Evolutionary conservation across 306 rosid species (phyloP), one percentile per base, ranked within the genome.

Genomic region (Quercus robur): DNA sequence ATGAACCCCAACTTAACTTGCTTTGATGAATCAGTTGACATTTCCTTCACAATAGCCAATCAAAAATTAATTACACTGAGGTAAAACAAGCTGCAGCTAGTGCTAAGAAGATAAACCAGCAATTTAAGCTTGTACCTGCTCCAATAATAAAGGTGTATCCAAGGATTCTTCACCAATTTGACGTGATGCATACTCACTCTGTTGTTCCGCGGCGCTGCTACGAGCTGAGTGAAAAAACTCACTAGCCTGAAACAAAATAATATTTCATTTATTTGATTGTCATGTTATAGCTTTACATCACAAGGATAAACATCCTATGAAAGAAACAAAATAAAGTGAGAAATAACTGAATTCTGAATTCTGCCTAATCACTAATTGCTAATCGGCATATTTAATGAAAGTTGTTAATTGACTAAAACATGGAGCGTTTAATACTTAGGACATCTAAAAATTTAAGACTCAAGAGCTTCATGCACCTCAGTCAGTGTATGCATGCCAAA

Each of bases 141-240:
- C 97, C 81, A 69, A 75, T 76, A 93, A 76, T 74, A 93, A 75
- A 57, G 96, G 96, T 31, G 82, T 81, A 66, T 93, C 91, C 85
- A 93, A 70, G 70, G 91, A 86, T 52, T 84, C 97, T 78, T 83
- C 97, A 85, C 88, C 78, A 49, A 18, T 66, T 0, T 46, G 70
- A 35, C 78, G 83, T 59, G 96, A 84, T 79, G 85, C 96, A 68
- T 70, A 62, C 83, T 93, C 96, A 81, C 96, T 91, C 81, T 89
- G 94, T 85, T 78, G 91, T 86, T 81, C 91, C 21, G 87, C 1
- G 26, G 94, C 96, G 26, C 77, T 84, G 83, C 86, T 86, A 70
- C 80, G 92, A 88, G 91, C 94, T 73, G 86, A 28, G 72, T 76
- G 88, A 83, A 93, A 93, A 93, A 89, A 89, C 19, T 88, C 96